Base-by-base conservation (phyloP, 2,329 filamentous ascomycete species). In the Colletotrichum siamense region DNA sequence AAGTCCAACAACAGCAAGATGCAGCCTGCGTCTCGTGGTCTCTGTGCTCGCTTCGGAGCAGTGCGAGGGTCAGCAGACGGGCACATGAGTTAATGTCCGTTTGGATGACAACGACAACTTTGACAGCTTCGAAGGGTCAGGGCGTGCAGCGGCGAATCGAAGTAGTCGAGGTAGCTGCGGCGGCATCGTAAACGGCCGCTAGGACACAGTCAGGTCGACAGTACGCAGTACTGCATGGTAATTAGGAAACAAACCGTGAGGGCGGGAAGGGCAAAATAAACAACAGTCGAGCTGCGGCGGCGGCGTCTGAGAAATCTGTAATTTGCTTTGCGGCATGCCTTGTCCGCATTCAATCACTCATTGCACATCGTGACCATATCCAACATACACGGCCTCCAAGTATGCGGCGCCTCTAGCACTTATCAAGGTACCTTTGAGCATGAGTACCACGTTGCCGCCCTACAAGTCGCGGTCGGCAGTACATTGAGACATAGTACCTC, bases 51-150 rank as follows among this genome's bases (percentile, higher is more conserved):
- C 26, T 16, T 67, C 64, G n/a, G 28, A 28, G 39, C 34, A 26
- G 44, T 39, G 55, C 55, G 55, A 36, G 44, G 65, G 65, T 52
- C 65, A 39, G 39, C 16, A 44, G 39, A 18, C 39, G 18, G 39
- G 39, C 18, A n/a, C 39, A 44, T 44, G 39, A 44, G 39, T 44
- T n/a, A n/a, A 44, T 44, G 39, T 44, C 39, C 39, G 18, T 44
- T 44, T 44, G 39, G 39, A 44, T 44, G 39, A n/a, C 39, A 44
- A 44, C 39, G 26, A 71, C 65, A 34, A 36, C 30, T 63, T 36
- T 73, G 73, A 73, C 73, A 76, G 73, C 55, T 73, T 44, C 64
- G n/a, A 28, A 9, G 73, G 39, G 39, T 52, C 68, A 65, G 59
- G 72, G 72, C 72, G 68, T 28, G 26, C 18, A 30, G 39, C 39